Evolutionary conservation across 1,284 basidiomycete species (phyloP), one percentile per base, ranked within the genome.

Genomic region (Coniferiporia weirii): DNA sequence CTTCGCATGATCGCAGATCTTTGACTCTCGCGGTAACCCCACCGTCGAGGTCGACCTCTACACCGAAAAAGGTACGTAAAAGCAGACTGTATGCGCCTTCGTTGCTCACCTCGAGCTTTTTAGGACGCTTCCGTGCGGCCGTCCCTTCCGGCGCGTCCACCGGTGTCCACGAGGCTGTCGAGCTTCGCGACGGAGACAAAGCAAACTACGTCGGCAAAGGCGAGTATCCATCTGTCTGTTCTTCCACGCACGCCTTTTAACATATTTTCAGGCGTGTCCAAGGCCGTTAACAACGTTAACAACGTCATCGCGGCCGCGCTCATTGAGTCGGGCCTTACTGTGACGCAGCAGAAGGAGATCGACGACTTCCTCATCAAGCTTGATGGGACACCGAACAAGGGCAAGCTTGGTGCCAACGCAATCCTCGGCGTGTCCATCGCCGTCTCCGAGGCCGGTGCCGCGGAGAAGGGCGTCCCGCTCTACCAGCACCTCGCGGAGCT

Each of bases 341-440:
- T 97, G 72, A 95, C 92, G 66, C 77, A 89, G 66, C 97, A 99
- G 77, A 95, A 94, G 79, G 93, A 96, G 69, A 86, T 99, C 69
- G 97, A 99, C 72, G 92, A 98, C 76, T 91, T 99, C 80, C 83
- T 99, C 73, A 96, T 98, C 86, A 96, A 98, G 81, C 86, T 95
- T 70, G 96, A 99, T 73, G 95, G 94, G 62, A 95, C 95, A 61
- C 79, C 92, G 66, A 99, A 99, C 90, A 99, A 99, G 86, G 94
- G 94, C 76, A 98, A 97, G 78, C 89, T 98, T 71, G 97, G 97
- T 69, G 97, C 97, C 64, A 99, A 99, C 77, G 97, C 97, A 71
- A 98, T 99, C 75, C 92, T 99, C 63, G 97, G 95, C 78, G 93
- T 99, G 69, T 97, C 93, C 64, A 98, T 98, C 75, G 97, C 96